Conservation (phyloP, 1,284 basidiomycete species). For the Ganoderma meredithae region DNA sequence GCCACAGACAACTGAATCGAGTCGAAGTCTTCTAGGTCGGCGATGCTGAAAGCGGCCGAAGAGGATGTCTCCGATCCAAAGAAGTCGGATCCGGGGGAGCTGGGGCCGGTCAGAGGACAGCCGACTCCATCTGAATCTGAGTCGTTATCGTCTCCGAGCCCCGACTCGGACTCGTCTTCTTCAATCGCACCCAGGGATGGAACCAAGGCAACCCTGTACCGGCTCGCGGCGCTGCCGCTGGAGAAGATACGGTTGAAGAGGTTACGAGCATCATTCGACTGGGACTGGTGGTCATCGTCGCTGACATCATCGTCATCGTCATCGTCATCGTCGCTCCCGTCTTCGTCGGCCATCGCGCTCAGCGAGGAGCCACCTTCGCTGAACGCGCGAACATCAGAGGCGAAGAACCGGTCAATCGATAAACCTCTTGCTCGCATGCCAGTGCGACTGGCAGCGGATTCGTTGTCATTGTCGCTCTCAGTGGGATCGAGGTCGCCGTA, state of each 20-base stretch:
- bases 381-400: background rate
- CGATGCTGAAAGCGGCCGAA: background rate
- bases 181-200: background rate
- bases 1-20: background rate
- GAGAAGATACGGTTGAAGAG: slow-evolving; percentile 1
- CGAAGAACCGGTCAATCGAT: slow-evolving; percentile 3
- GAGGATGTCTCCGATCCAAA: background rate
- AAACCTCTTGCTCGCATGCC: background rate
- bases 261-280: background rate
- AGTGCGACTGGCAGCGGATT: background rate
- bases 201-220: background rate
- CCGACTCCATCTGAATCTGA: background rate
- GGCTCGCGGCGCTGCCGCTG: background rate
- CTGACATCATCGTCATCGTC: background rate
- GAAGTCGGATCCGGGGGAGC: background rate
- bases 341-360: background rate
- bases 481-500: background rate
- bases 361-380: background rate
- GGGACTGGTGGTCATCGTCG: background rate
- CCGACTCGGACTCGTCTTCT: background rate
- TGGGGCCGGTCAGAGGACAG: background rate
- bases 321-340: background rate
- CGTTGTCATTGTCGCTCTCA: background rate
- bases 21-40: background rate
- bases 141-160: background rate